Evolutionary conservation across 1,284 basidiomycete species (phyloP).

Genomic region (Puccinia sorghi): DNA sequence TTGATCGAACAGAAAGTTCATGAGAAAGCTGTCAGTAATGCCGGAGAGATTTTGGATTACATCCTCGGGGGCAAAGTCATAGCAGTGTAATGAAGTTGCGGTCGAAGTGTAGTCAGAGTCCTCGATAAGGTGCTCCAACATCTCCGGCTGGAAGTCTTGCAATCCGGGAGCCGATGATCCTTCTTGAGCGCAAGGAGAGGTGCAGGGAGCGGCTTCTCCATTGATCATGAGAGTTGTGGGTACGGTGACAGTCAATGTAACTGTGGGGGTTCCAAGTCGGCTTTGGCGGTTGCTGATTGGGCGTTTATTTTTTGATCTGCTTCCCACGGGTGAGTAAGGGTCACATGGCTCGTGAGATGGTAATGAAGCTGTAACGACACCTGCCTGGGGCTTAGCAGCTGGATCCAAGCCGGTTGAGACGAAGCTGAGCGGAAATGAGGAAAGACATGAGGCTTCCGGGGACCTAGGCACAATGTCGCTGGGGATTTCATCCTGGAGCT

Average conservation of each 20-base stretch:
- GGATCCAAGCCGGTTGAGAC: slow-evolving; percentile 5
- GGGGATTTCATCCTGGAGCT: neutral
- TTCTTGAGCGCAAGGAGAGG: neutral
- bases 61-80: slow-evolving; percentile 16
- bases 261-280: neutral
- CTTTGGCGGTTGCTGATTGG: slow-evolving; percentile 7
- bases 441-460: slow-evolving; percentile 24
- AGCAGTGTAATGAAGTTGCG: slow-evolving; percentile 18
- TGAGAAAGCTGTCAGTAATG: slow-evolving; percentile 17
- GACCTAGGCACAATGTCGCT: neutral
- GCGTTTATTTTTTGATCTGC: neutral
- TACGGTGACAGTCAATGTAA: slow-evolving; percentile 25
- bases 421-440: slow-evolving; percentile 32
- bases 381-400: neutral
- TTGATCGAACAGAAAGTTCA: slow-evolving; percentile 38
- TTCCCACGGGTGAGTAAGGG: neutral
- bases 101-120: slow-evolving; percentile 11
- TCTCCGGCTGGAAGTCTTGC: neutral
- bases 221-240: slow-evolving; percentile 18
- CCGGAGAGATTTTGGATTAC: slow-evolving; percentile 2
- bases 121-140: neutral
- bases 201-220: neutral
- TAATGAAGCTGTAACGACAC: slow-evolving; percentile 2
- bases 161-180: neutral
- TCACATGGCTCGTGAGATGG: neutral